Percentiles rank a stretch among this genome's conserved stretches.
Evolutionary conservation across 2,329 filamentous ascomycete species (phyloP).

Genomic region (Albifimbria verrucaria): DNA sequence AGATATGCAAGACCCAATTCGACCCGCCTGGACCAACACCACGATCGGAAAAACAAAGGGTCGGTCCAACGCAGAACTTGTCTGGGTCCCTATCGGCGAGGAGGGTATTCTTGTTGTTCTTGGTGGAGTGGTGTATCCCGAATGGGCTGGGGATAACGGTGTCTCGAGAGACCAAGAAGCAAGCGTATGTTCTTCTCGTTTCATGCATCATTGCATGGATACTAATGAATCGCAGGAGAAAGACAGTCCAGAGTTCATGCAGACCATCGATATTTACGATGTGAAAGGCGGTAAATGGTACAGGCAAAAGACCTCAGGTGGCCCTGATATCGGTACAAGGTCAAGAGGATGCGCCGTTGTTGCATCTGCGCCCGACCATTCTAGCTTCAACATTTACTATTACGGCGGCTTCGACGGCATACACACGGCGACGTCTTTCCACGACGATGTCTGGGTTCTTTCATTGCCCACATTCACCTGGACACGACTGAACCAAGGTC

Average conservation of each 20-base stretch:
- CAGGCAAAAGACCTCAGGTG: constrained; percentile 61
- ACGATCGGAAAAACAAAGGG: constrained; percentile 51
- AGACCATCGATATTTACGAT: constrained; percentile 74
- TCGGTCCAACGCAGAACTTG: constrained; percentile 61
- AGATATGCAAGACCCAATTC: constrained; percentile 50
- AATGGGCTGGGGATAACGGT: constrained; percentile 33
- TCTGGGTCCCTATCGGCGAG: constrained; percentile 74
- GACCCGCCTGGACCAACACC: constrained; percentile 54
- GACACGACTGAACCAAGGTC: constrained; percentile 54
- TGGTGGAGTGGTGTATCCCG: constrained; percentile 66
- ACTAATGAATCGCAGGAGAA: constrained; percentile 38
- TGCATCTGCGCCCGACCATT: constrained; percentile 65
- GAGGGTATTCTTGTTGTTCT: constrained; percentile 75
- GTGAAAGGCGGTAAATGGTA: constrained; percentile 66
- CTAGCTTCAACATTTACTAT: constrained; percentile 80
- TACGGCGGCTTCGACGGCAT: constrained; percentile 71
- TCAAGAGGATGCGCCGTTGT: constrained; percentile 72
- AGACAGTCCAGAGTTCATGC: constrained; percentile 68
- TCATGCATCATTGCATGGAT: not conserved
- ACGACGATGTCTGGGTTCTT: constrained; percentile 75
- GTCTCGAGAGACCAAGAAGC: constrained; percentile 24
- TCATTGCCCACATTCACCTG: constrained; percentile 79
- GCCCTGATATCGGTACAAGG: constrained; percentile 52
- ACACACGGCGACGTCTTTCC: constrained; percentile 32
- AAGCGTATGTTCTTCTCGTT: constrained; percentile 27